These are phyloP conservation scores for Evansstolkia leycettana DNA, from an alignment of 495 filamentous ascomycete species.

Conservation along the genomic window DNA sequence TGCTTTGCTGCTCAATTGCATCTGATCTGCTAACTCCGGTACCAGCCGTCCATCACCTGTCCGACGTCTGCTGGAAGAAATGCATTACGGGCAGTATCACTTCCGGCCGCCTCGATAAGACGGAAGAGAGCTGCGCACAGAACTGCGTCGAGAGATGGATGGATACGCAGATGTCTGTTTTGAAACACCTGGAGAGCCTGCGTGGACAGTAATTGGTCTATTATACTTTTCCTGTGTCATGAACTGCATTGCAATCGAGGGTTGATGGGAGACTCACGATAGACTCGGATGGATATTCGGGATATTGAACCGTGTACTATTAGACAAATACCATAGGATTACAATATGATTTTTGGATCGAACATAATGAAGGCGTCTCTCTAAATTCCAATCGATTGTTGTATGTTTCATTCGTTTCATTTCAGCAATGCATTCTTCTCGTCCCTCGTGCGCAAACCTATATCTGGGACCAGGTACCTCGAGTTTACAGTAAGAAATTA, in stretches of 20 bases:
- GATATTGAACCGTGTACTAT: not conserved
- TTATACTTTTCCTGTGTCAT: too few species aligned
- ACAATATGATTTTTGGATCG: not conserved
- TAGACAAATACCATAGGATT: not conserved
- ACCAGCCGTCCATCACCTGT: conserved; percentile 67
- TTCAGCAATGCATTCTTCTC: too few species aligned
- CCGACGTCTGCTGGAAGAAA: conserved; percentile 87
- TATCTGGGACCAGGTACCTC: too few species aligned
- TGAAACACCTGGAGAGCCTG: conserved; percentile 67
- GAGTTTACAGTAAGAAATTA: too few species aligned
- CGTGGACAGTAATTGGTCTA: conserved; percentile 25
- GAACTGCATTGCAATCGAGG: too few species aligned
- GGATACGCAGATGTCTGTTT: conserved; percentile 68
- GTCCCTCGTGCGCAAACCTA: too few species aligned
- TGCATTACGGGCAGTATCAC: conserved; percentile 62
- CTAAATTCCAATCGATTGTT: not conserved
- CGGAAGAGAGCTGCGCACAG: conserved; percentile 67
- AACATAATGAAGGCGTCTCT: too few species aligned
- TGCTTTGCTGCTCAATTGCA: not conserved
- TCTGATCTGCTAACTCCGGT: conserved; percentile 5
- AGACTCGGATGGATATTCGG: not conserved
- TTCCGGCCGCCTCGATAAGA: conserved; percentile 52
- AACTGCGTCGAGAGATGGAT: conserved; percentile 93
- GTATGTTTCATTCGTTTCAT: too few species aligned
- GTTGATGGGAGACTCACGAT: too few species aligned